phyloP scores from a whole-genome alignment of 2,329 filamentous ascomycete species.

The Didymella pinodella region DNA sequence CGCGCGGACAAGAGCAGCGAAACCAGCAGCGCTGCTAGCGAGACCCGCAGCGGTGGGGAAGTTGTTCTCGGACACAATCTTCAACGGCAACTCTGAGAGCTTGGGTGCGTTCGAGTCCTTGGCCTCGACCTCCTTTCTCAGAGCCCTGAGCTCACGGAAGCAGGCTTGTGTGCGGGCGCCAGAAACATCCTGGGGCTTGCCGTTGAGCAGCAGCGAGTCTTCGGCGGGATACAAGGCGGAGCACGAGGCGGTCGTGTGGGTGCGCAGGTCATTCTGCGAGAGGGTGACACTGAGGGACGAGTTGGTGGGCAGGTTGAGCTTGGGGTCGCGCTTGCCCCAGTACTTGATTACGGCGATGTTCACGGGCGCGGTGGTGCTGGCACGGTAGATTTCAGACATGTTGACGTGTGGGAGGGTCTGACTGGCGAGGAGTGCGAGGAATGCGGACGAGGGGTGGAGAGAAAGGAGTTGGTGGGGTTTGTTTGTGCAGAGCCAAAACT shows the following conservation, averaged over 20 bases:
- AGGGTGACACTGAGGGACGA: constrained; percentile 97
- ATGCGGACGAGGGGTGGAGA: constrained; percentile 16
- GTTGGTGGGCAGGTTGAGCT: constrained; percentile 96
- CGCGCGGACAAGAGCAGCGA: constrained; percentile 75
- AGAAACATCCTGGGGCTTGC: constrained; percentile 80
- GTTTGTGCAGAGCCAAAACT: constrained; percentile 40
- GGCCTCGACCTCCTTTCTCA: constrained; percentile 78
- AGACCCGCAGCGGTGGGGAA: constrained; percentile 97
- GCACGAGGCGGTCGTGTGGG: constrained; percentile 94
- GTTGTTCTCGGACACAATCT: constrained; percentile 96
- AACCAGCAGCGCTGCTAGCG: constrained; percentile 69
- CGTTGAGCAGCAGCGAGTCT: constrained; percentile 86
- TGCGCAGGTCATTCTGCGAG: constrained; percentile 90
- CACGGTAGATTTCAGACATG: constrained; percentile 74
- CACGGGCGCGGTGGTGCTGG: constrained; percentile 94
- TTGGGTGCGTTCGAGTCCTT: constrained; percentile 78
- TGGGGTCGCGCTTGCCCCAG: constrained; percentile 96
- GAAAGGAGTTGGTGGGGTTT: constrained; percentile 30
- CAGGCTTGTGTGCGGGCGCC: constrained; percentile 94
- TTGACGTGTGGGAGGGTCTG: constrained; percentile 17
- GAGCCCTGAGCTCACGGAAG: constrained; percentile 81
- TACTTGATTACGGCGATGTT: constrained; percentile 99
- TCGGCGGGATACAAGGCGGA: constrained; percentile 71
- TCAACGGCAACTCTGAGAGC: constrained; percentile 78
- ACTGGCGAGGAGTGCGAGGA: constrained; percentile 7